Evolutionary conservation across 257 asterid species (phyloP).

Genomic region (Scutellaria minor): DNA sequence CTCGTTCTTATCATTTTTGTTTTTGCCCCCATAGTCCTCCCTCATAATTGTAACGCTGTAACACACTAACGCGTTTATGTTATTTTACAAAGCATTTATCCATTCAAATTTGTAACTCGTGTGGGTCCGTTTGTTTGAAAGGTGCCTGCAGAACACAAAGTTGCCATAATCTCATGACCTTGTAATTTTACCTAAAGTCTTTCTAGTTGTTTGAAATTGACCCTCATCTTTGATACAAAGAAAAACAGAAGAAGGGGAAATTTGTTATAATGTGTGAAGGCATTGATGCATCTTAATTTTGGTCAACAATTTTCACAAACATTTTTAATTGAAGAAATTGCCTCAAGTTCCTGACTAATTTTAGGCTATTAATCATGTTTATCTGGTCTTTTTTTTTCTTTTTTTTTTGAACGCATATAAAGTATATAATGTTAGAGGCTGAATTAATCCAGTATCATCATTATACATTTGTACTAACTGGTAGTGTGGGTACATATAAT

Average conservation of each 20-base stretch:
- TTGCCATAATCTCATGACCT: background rate
- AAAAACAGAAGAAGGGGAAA: background rate
- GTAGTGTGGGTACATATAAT: background rate
- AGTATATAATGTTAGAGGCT: background rate
- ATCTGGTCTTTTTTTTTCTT: background rate
- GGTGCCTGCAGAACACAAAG: conserved; percentile 13
- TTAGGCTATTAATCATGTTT: background rate
- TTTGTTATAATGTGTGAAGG: background rate
- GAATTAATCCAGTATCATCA: no score
- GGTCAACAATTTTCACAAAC: background rate
- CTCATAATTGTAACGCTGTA: conserved; percentile 20
- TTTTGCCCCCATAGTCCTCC: background rate
- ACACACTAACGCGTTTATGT: conserved; percentile 31
- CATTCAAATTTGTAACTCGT: background rate
- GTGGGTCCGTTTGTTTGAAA: conserved; percentile 36
- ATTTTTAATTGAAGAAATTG: background rate
- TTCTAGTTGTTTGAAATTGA: background rate
- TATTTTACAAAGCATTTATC: background rate
- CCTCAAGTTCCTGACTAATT: background rate
- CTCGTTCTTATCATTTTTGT: conserved; percentile 7
- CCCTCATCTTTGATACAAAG: background rate
- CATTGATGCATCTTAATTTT: background rate
- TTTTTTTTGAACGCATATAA: background rate
- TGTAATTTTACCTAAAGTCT: conserved; percentile 19
- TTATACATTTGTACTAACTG: background rate